phyloP scores from a whole-genome alignment of 2,329 filamentous ascomycete species.

The Westerdykella sp. region DNA sequence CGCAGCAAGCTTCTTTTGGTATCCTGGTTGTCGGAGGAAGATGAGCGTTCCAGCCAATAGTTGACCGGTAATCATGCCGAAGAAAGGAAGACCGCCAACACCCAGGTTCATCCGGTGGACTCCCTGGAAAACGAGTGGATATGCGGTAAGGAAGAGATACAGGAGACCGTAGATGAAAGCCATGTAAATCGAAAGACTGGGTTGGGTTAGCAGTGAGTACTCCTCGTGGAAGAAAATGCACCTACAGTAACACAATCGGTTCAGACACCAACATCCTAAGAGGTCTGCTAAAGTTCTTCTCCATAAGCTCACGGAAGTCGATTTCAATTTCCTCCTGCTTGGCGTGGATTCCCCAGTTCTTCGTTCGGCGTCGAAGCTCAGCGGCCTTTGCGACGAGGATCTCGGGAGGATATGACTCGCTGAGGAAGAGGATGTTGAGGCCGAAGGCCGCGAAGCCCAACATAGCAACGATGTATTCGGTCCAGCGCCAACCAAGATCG shows the following conservation, averaged over 20 bases:
- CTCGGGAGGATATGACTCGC: constrained; percentile 54
- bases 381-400: constrained; percentile 52
- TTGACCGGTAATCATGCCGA: constrained; percentile 75
- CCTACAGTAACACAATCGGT: constrained; percentile 42
- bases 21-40: constrained; percentile 58
- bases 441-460: constrained; percentile 50
- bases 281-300: constrained; percentile 50
- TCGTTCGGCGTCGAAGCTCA: constrained; percentile 50
- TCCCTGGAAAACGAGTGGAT: constrained; percentile 69
- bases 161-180: constrained; percentile 57
- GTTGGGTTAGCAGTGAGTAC: constrained; percentile 17
- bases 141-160: constrained; percentile 81
- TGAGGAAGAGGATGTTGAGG: constrained; percentile 49
- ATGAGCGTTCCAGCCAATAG: constrained; percentile 61
- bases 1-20: constrained; percentile 49
- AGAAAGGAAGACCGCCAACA: constrained; percentile 71
- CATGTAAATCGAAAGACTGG: constrained; percentile 41
- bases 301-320: constrained; percentile 44
- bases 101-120: constrained; percentile 67
- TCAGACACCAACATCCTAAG: constrained; percentile 45
- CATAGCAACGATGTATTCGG: constrained; percentile 49
- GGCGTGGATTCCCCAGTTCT: constrained; percentile 58
- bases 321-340: constrained; percentile 50
- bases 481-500: constrained; percentile 51
- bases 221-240: constrained; percentile 13